These are phyloP conservation scores for Plicaturopsis crispa DNA, from an alignment of 768 basidiomycete species.

Conservation along the genomic window DNA sequence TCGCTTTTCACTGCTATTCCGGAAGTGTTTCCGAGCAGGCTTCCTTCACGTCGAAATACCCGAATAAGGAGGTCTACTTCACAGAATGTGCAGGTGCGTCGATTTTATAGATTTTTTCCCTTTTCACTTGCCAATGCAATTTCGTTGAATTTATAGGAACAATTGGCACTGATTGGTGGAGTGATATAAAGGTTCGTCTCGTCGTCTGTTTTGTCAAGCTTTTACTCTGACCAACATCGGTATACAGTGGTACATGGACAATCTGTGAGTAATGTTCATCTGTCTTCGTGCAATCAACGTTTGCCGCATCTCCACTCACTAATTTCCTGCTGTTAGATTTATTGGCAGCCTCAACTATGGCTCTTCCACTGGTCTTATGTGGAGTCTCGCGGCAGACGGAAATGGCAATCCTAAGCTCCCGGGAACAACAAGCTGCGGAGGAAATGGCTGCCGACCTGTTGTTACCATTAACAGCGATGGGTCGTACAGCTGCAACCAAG, in stretches of 20 bases:
- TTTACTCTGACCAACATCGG: no score
- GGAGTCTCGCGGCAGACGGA: constrained; percentile 65
- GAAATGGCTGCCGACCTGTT: constrained; percentile 58
- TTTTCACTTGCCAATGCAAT: no score
- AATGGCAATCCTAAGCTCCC: constrained; percentile 60
- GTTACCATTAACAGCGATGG: constrained; percentile 61
- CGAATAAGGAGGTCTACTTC: constrained; percentile 44
- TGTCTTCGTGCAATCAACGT: neutral
- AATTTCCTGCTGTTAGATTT: constrained; percentile 21
- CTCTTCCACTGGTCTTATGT: constrained; percentile 52
- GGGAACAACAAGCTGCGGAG: constrained; percentile 54
- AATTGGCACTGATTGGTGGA: constrained; percentile 70
- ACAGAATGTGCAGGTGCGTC: no score
- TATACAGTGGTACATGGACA: constrained; percentile 60
- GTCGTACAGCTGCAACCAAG: constrained; percentile 61
- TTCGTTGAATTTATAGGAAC: no score
- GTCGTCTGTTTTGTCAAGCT: neutral
- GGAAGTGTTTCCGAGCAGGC: constrained; percentile 46
- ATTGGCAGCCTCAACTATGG: constrained; percentile 34
- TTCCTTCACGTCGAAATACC: constrained; percentile 46
- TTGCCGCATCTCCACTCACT: constrained; percentile 16
- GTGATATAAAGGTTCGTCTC: constrained; percentile 57
- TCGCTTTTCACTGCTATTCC: constrained; percentile 69
- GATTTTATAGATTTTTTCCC: no score
- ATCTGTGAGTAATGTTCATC: constrained; percentile 54